Conservation (phyloP, 1,284 basidiomycete species). For the Fomitiporia mediterranea region DNA sequence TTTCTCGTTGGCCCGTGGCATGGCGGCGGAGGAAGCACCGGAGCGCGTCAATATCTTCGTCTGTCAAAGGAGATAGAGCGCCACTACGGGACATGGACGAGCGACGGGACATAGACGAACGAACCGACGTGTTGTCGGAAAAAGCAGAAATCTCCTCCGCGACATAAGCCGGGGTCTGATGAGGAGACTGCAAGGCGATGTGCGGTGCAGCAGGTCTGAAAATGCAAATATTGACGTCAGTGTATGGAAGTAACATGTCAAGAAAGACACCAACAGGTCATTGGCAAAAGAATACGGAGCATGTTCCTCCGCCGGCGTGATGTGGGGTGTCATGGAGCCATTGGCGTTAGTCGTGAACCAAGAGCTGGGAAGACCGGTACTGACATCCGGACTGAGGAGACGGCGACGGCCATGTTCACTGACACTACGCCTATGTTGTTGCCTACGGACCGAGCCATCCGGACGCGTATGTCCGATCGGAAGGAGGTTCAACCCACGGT, state of each 20-base stretch:
- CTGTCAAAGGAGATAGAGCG: constrained; percentile 17
- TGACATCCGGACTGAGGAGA: not conserved
- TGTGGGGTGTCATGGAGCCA: constrained; percentile 10
- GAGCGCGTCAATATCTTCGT: constrained; percentile 16
- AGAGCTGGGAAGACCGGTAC: constrained; percentile 1
- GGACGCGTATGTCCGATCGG: constrained; percentile 14
- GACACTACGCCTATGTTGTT: constrained; percentile 15
- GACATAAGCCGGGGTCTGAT: constrained; percentile 1
- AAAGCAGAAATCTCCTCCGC: not conserved
- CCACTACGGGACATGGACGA: constrained; percentile 8
- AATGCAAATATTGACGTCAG: constrained; percentile 1
- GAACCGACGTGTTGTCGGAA: constrained; percentile 3
- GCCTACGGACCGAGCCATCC: constrained; percentile 2
- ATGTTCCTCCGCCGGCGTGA: constrained; percentile 14
- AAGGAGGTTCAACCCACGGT: constrained; percentile 12
- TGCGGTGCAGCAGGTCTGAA: constrained; percentile 13
- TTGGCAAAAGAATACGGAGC: constrained; percentile 8
- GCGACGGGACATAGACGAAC: constrained; percentile 6
- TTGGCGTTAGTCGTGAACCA: constrained; percentile 7
- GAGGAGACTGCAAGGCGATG: constrained; percentile 3
- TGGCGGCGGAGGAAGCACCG: constrained; percentile 14
- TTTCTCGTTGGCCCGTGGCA: constrained; percentile 13
- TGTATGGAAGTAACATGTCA: not conserved
- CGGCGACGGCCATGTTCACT: constrained; percentile 9
- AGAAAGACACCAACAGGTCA: constrained; percentile 12